Conservation (phyloP, 768 basidiomycete species). For the Tricholoma bakamatsutake region DNA sequence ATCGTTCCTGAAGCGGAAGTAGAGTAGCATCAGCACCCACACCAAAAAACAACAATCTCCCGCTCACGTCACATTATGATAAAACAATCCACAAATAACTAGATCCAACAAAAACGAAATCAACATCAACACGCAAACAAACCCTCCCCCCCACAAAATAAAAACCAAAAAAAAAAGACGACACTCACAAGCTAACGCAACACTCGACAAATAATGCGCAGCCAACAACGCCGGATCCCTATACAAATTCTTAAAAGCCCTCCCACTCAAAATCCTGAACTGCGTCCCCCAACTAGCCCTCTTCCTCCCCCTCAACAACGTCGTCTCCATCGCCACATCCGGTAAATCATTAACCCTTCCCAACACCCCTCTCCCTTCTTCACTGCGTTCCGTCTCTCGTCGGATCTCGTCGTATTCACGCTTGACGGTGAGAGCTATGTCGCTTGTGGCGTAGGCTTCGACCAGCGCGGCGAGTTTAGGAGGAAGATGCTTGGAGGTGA, state of each 20-base stretch:
- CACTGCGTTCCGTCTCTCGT: conserved; percentile 24
- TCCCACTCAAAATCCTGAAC: conserved; percentile 88
- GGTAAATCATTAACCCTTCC: conserved; percentile 41
- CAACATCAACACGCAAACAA: conserved; percentile 93
- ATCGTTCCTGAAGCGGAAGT: too few relatives aligned
- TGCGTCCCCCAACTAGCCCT: conserved; percentile 87
- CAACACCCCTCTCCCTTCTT: conserved; percentile 22
- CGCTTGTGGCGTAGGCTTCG: too few relatives aligned
- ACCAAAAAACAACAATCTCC: too few relatives aligned
- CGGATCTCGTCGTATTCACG: conserved; percentile 51
- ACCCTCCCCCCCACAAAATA: conserved; percentile 29
- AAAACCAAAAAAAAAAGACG: conserved; percentile 1
- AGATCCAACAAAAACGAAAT: too few relatives aligned
- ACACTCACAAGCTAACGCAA: conserved; percentile 74
- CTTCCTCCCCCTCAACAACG: conserved; percentile 62
- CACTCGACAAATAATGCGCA: conserved; percentile 84
- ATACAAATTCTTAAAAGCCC: too few relatives aligned
- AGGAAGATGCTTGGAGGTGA: too few relatives aligned
- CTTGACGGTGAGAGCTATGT: too few relatives aligned
- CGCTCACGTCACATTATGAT: too few relatives aligned
- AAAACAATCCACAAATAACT: too few relatives aligned
- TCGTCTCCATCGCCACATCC: conserved; percentile 65
- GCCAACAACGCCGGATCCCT: conserved; percentile 87
- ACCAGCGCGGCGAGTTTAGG: too few relatives aligned
- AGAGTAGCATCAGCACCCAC: too few relatives aligned